Evolutionary conservation across 164 flowering plant species (phyloP).

Genomic region (Umbellularia californica): DNA sequence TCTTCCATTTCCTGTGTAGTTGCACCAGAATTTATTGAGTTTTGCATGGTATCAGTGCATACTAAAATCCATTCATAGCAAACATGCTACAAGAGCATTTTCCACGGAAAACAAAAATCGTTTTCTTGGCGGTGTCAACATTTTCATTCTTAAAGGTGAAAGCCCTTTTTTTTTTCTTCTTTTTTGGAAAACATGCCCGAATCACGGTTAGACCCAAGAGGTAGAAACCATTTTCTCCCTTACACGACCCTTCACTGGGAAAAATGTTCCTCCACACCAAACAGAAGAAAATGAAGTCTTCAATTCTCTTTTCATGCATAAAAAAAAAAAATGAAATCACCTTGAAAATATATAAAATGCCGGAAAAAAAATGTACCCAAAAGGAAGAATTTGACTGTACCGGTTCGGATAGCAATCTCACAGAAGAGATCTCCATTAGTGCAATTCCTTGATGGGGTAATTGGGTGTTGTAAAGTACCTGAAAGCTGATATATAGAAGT

Average conservation of each 20-base stretch:
- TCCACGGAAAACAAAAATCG: neutral
- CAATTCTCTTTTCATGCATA: too few relatives aligned
- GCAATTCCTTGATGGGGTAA: neutral
- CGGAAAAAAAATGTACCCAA: too few relatives aligned
- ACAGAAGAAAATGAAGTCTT: neutral
- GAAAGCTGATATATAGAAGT: neutral
- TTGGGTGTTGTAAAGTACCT: neutral
- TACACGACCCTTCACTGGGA: too few relatives aligned
- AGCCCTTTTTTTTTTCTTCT: too few relatives aligned
- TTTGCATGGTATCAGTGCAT: too few relatives aligned
- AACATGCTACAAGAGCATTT: neutral
- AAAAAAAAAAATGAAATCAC: neutral
- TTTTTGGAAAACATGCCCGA: too few relatives aligned
- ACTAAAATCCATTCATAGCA: too few relatives aligned
- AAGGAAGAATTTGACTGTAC: conserved; percentile 17
- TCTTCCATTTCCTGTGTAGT: conserved; percentile 53
- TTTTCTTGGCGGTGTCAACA: too few relatives aligned
- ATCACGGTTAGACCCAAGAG: too few relatives aligned
- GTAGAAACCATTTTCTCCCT: too few relatives aligned
- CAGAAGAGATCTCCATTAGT: conserved; percentile 38
- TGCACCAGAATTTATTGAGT: neutral
- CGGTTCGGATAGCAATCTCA: conserved; percentile 33
- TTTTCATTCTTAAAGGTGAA: too few relatives aligned
- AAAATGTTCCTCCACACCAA: neutral
- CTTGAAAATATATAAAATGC: too few relatives aligned